Evolutionary conservation across 2,329 filamentous ascomycete genomes (phyloP), one percentile per base, ranked within the genome.

Genomic region (Neophaeococcomyces aloes): DNA sequence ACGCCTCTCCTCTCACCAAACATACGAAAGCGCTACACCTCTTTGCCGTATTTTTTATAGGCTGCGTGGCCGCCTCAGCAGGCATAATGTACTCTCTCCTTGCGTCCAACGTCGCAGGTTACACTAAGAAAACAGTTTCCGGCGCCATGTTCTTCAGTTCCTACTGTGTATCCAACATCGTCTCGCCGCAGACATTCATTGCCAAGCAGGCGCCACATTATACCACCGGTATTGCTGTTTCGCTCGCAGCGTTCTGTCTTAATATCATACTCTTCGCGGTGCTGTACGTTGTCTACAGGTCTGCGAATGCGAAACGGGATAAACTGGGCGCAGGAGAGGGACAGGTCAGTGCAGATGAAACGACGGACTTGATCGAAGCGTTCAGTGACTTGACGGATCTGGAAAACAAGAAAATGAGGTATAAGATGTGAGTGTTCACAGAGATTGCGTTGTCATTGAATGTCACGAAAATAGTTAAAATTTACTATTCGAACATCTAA

Each of bases 171-270:
- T 41, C 34, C 10, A 53, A 50, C 33, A 62, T 63, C 21, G 53
- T 61, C 3, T 59, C 59, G 0, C 60, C 60, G 3, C 59, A 63
- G 38, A 59, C 61, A 27, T 62, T 60, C 40, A 27, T 59, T 6
- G 48, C 50, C 0, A 45, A 50, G 1, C 57, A 63, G 48, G 57
- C 60, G 25, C 60, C 59, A 11, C 40, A 42, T 17, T 53, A 50
- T 30, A 40, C 43, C 14, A 50, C 49, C 13, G 48, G 49, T 19
- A 45, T 48, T 18, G 31, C 21, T 1, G 40, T 46, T 36, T 19
- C 36, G 29, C 29, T 46, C 11, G 25, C 29, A 6, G 5, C 31
- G n/a, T 33, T 33, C 13, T 33, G 31, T 13, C 6, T n/a, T 5
- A 33, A 33, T 18, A 33, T 33, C 31, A 5, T 18, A 5, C 13